phyloP scores from a whole-genome alignment of 2,329 filamentous ascomycete genomes.

The Verticillium longisporum region DNA sequence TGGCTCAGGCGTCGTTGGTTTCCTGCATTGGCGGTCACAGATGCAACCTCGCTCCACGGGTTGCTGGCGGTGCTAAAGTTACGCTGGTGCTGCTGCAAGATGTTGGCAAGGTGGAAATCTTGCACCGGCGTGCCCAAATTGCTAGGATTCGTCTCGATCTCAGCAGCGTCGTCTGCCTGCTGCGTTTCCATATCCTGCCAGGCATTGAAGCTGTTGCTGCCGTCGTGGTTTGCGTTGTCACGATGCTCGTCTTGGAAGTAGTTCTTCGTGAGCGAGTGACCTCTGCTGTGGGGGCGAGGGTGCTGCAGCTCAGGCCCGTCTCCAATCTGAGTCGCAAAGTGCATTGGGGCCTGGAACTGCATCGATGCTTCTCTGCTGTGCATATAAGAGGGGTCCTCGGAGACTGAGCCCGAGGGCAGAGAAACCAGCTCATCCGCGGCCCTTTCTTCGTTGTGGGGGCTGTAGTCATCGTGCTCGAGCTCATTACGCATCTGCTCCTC shows the following conservation, averaged over 20 bases:
- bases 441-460: slow-evolving; percentile 46
- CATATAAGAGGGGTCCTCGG: slow-evolving; percentile 10
- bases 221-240: slow-evolving; percentile 26
- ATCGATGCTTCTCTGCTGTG: slow-evolving; percentile 39
- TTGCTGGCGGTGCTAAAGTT: slow-evolving; percentile 53
- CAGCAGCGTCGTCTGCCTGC: slow-evolving; percentile 48
- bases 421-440: background rate
- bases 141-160: slow-evolving; percentile 69
- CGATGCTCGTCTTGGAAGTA: slow-evolving; percentile 49
- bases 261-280: slow-evolving; percentile 63
- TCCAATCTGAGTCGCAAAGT: slow-evolving; percentile 46
- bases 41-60: slow-evolving; percentile 52
- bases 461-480: slow-evolving; percentile 72
- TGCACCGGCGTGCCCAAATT: slow-evolving; percentile 59
- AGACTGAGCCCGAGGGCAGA: slow-evolving; percentile 2
- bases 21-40: slow-evolving; percentile 27
- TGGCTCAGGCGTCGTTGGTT: slow-evolving; percentile 43
- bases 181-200: slow-evolving; percentile 32
- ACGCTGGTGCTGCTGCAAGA: slow-evolving; percentile 41
- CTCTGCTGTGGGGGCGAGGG: slow-evolving; percentile 66
- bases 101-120: slow-evolving; percentile 36
- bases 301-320: slow-evolving; percentile 59
- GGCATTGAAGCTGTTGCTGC: slow-evolving; percentile 27
- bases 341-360: slow-evolving; percentile 40
- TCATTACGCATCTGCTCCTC: slow-evolving; percentile 75